phyloP scores from a whole-genome alignment of 345 rosid species.

The Barbarea vulgaris region DNA sequence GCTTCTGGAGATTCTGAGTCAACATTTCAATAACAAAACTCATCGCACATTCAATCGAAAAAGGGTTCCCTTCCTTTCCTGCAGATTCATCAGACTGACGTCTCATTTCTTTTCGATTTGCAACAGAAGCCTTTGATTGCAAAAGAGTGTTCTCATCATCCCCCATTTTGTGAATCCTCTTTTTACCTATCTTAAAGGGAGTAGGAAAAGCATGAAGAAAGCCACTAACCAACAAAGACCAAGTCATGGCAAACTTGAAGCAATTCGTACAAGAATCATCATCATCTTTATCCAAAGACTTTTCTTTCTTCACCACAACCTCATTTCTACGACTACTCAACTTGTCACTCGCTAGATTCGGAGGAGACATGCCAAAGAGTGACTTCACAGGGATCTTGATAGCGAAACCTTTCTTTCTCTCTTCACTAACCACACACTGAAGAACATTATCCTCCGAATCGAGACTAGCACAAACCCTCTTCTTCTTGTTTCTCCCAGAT shows the following conservation, averaged over 20 bases:
- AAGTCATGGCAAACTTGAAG: conserved; percentile 71
- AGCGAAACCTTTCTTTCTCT: conserved; percentile 59
- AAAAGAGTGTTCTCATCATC: conserved; percentile 46
- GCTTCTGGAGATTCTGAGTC: conserved; percentile 63
- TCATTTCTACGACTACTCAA: conserved; percentile 31
- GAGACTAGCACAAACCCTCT: conserved; percentile 37
- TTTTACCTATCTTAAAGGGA: conserved; percentile 60
- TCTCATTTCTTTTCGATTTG: conserved; percentile 40
- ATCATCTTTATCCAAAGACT: conserved; percentile 47
- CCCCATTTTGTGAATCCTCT: conserved; percentile 46
- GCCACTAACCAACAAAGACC: conserved; percentile 73
- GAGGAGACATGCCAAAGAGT: conserved; percentile 52
- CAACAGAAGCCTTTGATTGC: conserved; percentile 39
- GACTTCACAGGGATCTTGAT: conserved; percentile 61
- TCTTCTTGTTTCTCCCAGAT: conserved; percentile 39
- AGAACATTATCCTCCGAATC: conserved; percentile 23
- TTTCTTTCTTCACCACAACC: conserved; percentile 45
- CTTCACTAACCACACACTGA: conserved; percentile 48
- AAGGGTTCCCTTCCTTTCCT: conserved; percentile 46
- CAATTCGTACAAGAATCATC: conserved; percentile 69
- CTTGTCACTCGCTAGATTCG: conserved; percentile 47
- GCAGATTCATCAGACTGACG: conserved; percentile 21
- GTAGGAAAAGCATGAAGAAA: conserved; percentile 67
- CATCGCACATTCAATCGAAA: conserved; percentile 54
- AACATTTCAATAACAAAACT: conserved; percentile 62